phyloP scores from a whole-genome alignment of 2,329 filamentous ascomycete genomes.

The Cladosporium cucumerinum region DNA sequence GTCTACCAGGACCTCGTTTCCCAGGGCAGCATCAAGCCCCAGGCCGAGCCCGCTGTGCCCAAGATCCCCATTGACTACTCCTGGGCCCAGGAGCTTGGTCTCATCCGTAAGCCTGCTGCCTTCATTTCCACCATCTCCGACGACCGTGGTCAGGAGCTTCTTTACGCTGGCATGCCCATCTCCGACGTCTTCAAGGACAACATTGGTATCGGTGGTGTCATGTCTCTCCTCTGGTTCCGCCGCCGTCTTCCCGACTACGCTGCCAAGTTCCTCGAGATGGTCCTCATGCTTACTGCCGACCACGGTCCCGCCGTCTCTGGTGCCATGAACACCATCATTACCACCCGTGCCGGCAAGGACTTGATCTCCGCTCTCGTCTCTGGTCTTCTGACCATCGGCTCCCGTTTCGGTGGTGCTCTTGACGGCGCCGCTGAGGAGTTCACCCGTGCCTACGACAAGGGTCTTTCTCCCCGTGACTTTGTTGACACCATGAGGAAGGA shows the following conservation, averaged over 20 bases:
- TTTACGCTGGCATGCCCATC: constrained; percentile 99
- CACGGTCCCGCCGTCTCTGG: constrained; percentile 98
- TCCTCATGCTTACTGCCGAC: constrained; percentile 99
- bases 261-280: constrained; percentile 99
- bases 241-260: constrained; percentile 93
- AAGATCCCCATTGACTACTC: constrained; percentile 99
- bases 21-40: constrained; percentile 78
- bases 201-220: constrained; percentile 98
- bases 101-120: constrained; percentile 98
- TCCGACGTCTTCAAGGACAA: constrained; percentile 99
- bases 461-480: constrained; percentile 95
- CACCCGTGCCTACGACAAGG: constrained; percentile 96
- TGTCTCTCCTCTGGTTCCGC: constrained; percentile 99
- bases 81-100: constrained; percentile 98
- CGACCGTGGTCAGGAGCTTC: constrained; percentile 97
- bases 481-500: constrained; percentile 99
- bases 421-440: constrained; percentile 98
- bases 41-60: constrained; percentile 84
- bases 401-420: constrained; percentile 95
- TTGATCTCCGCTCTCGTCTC: constrained; percentile 92
- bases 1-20: constrained; percentile 89
- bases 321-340: constrained; percentile 99
- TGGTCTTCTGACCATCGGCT: constrained; percentile 97
- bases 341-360: constrained; percentile 98
- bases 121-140: constrained; percentile 99